These are phyloP conservation scores for Daldinia bambusicola DNA, from an alignment of 495 filamentous ascomycete genomes.

Conservation along the genomic window DNA sequence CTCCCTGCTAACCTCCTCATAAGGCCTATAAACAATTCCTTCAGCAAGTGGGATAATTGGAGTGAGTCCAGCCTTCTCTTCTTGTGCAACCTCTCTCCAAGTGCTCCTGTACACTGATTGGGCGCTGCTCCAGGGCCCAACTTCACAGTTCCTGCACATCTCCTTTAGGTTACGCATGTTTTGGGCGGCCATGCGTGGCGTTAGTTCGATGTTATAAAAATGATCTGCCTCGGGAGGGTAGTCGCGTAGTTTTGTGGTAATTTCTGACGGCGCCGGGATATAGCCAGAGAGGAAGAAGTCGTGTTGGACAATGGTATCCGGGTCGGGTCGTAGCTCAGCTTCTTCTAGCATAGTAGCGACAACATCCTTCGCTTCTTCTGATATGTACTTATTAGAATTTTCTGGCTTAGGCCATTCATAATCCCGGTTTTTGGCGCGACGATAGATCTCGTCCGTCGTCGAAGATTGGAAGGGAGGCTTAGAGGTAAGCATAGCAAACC, in stretches of 20 bases:
- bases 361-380: conserved; percentile 76
- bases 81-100: conserved; percentile 73
- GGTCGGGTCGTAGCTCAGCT: conserved; percentile 76
- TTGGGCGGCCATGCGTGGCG: conserved; percentile 39
- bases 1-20: conserved; percentile 54
- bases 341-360: conserved; percentile 79
- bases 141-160: conserved; percentile 57
- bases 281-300: conserved; percentile 77
- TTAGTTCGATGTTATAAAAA: conserved; percentile 53
- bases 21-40: conserved; percentile 73
- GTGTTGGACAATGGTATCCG: conserved; percentile 85
- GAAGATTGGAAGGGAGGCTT: conserved; percentile 89
- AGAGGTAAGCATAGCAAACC: conserved; percentile 90
- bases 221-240: conserved; percentile 55
- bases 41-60: conserved; percentile 75
- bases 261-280: conserved; percentile 62
- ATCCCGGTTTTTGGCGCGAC: conserved; percentile 72
- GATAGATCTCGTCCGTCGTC: conserved; percentile 87
- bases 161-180: conserved; percentile 54
- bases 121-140: conserved; percentile 60
- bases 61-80: conserved; percentile 75
- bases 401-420: conserved; percentile 78
- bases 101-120: conserved; percentile 65
- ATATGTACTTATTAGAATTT: conserved; percentile 61
- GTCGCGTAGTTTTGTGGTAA: conserved; percentile 62